Evolutionary conservation across 108 stramenopile species (phyloP).

Genomic region (Epipyxis sp.): DNA sequence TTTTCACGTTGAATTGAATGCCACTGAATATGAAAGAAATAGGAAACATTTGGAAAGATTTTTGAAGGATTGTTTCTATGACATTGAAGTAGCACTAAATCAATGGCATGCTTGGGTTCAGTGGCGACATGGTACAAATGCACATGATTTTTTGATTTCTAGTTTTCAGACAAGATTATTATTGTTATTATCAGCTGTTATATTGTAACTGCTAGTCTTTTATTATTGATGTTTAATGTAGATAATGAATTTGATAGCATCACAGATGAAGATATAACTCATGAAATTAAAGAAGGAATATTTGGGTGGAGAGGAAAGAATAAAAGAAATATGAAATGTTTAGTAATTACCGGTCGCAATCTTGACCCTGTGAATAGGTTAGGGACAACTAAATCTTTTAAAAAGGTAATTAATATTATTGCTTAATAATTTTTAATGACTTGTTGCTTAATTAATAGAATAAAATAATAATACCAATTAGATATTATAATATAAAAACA

Average conservation of each 20-base stretch:
- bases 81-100: slow-evolving; percentile 15
- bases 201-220: too few relatives aligned
- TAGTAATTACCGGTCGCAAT: not conserved
- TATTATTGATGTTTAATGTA: too few relatives aligned
- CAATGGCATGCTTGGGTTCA: slow-evolving; percentile 18
- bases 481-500: too few relatives aligned
- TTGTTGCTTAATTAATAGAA: too few relatives aligned
- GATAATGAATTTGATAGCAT: not conserved
- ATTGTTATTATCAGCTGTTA: not conserved
- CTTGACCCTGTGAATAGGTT: not conserved
- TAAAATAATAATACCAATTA: too few relatives aligned
- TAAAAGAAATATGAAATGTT: not conserved
- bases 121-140: slow-evolving; percentile 4
- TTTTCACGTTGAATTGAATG: not conserved
- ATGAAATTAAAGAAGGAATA: slow-evolving; percentile 2
- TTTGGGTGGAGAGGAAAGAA: slow-evolving; percentile 15
- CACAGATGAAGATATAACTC: not conserved
- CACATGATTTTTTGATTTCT: not conserved
- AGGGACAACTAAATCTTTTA: not conserved
- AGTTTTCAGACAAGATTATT: not conserved
- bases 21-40: not conserved
- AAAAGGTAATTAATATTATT: not conserved
- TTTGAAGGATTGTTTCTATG: not conserved
- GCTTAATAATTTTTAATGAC: not conserved
- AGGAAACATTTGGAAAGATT: not conserved